These are phyloP conservation scores for Pseudonitzschia delicatissima DNA, from an alignment of 108 stramenopile genomes.

Conservation along the genomic window DNA sequence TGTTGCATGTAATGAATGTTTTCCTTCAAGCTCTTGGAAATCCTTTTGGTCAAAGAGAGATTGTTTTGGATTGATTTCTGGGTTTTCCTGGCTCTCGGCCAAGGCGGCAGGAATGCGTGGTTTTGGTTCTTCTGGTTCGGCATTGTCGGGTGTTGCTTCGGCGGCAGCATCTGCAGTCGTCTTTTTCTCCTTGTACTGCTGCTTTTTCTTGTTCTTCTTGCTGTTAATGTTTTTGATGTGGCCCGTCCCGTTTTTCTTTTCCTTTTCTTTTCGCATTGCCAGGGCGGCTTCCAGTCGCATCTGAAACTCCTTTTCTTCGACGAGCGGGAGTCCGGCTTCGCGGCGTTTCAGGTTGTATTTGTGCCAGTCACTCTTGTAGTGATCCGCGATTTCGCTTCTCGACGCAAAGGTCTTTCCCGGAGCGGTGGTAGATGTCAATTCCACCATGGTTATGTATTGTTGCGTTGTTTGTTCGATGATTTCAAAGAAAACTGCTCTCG, in stretches of 20 bases:
- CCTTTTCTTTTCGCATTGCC: conserved; percentile 64
- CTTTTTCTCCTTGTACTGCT: conserved; percentile 20
- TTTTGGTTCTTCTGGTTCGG: conserved; percentile 2
- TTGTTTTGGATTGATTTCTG: conserved; percentile 80
- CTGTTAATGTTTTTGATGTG: conserved; percentile 58
- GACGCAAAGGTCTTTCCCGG: conserved; percentile 76
- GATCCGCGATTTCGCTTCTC: conserved; percentile 69
- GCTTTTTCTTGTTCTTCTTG: conserved; percentile 35
- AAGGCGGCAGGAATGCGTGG: conserved; percentile 10
- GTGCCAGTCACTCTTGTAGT: conserved; percentile 97
- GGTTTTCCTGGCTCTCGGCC: conserved; percentile 57
- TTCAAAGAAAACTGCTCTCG: no score
- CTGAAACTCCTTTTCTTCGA: conserved; percentile 71
- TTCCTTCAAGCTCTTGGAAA: conserved; percentile 47
- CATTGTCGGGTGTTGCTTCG: conserved; percentile 5
- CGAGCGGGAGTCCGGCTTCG: conserved; percentile 71
- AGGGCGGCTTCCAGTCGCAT: conserved; percentile 79
- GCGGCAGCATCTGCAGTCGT: background rate
- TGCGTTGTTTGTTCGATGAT: no score
- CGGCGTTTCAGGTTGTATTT: conserved; percentile 95
- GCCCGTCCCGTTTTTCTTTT: conserved; percentile 43
- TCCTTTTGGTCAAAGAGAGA: conserved; percentile 82
- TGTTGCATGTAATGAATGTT: conserved; percentile 73
- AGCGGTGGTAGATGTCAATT: conserved; percentile 78
- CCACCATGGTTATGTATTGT: background rate